Evolutionary conservation across 768 basidiomycete species (phyloP).

Genomic region (Phylloporus scabripes): DNA sequence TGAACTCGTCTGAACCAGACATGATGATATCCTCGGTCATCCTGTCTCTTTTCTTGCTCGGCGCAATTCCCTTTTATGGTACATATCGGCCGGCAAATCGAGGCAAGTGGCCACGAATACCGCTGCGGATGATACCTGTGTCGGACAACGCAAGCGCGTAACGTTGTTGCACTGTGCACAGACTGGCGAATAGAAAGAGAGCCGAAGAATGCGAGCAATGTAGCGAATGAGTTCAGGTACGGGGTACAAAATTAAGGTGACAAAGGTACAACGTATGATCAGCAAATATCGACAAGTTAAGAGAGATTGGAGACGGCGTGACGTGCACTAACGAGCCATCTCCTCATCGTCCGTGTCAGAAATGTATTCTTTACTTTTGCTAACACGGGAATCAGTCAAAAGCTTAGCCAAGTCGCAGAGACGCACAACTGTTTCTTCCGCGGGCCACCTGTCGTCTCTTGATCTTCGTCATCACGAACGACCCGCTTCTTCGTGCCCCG

Average conservation of each 20-base stretch:
- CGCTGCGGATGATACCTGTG: too few species aligned
- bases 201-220: too few species aligned
- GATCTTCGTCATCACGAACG: conserved; percentile 74
- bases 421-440: conserved; percentile 76
- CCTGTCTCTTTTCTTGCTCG: conserved; percentile 1
- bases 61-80: conserved; percentile 1
- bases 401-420: neutral
- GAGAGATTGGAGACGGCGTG: neutral
- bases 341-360: conserved; percentile 81
- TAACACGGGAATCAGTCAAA: conserved; percentile 27
- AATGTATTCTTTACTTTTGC: conserved; percentile 86
- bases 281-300: neutral
- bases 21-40: neutral
- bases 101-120: too few species aligned
- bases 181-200: too few species aligned
- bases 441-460: conserved; percentile 55
- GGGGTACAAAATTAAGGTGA: neutral
- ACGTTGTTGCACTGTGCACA: too few species aligned
- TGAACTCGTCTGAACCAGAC: conserved; percentile 15
- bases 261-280: neutral
- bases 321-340: conserved; percentile 44
- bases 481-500: conserved; percentile 64
- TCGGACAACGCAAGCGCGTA: too few species aligned
- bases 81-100: too few species aligned
- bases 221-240: neutral